Evolutionary conservation across 768 basidiomycete genomes (phyloP), one percentile per base, ranked within the genome.

Genomic region (Fomitopsis serialis): DNA sequence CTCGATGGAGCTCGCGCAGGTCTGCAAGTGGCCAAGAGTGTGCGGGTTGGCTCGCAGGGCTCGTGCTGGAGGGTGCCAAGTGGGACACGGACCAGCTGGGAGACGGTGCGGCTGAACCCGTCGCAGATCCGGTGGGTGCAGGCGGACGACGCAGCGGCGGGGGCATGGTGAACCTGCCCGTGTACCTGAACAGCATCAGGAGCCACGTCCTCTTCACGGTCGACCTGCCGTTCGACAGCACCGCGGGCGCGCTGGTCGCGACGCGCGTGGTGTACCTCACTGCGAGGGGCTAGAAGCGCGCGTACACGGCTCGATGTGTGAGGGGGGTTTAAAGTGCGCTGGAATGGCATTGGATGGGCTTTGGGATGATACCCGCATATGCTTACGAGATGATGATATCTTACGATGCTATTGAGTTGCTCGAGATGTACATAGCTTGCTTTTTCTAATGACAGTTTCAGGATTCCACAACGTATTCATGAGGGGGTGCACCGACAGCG

Each of bases 181-280:
- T 97, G 42, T 98, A 97, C 69, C 80, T 98, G 66, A 97, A 98
- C 70, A 76, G 78, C 58, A 89, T 92, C 71, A 81, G 95, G 48
- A 88, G 84, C 65, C 91, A 93, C 62, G 89, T 96, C 32, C 72
- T 98, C 63, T 95, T 97, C 73, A 92, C 89, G 1, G 85, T 96
- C 34, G 81, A 91, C 61, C 68, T 98, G 53, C 87, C 89, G 19
- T 87, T 92, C 59, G 87, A 87, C 55, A 77, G 68, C 56, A 78
- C 75, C 40, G 82, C 83, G 0, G 78, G 82, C 27, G 75, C 84
- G 35, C 68, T 91, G 58, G 89, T 92, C 11, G 84, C 91, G 25
- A 94, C 90, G 73, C 76, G 93, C 45, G 93, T 92, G 9, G 89
- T 94, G 43, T 97, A 93, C 70, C 74, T 98, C 61, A 93, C 90